Conservation (phyloP, 139 green algal species). For the Chlorella sp. region DNA sequence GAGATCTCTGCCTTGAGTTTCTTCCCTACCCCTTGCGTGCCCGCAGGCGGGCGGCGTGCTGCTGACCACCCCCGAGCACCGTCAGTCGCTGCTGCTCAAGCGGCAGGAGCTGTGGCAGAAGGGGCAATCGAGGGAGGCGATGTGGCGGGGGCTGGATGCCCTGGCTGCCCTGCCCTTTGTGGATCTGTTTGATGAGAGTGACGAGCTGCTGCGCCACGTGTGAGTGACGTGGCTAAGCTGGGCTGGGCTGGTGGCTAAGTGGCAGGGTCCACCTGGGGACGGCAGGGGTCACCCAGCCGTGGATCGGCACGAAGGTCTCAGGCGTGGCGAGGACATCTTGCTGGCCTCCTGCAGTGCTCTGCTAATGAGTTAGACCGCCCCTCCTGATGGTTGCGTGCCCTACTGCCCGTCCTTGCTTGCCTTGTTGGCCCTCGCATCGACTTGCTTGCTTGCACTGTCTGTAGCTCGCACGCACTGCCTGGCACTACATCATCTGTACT, state of each 20-base stretch:
- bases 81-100: conserved; percentile 66
- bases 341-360: background rate
- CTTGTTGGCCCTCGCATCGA: too few species aligned
- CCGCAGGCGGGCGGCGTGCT: conserved; percentile 54
- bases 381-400: background rate
- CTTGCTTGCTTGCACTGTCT: too few species aligned
- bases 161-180: conserved; percentile 50
- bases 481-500: too few species aligned
- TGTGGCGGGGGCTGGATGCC: conserved; percentile 26
- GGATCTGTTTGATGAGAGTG: conserved; percentile 73
- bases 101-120: conserved; percentile 47
- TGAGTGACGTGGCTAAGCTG: background rate
- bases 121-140: background rate
- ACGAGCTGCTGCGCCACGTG: conserved; percentile 72
- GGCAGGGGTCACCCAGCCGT: background rate
- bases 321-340: background rate
- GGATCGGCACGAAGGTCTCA: background rate
- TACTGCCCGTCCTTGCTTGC: too few species aligned
- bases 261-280: background rate
- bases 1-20: too few species aligned
- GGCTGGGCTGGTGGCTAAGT: background rate
- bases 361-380: too few species aligned
- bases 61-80: conserved; percentile 62
- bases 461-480: too few species aligned
- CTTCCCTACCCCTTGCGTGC: too few species aligned